phyloP scores from a whole-genome alignment of 129 eudicot genomes.

The Centrapalus pauciflorus region DNA sequence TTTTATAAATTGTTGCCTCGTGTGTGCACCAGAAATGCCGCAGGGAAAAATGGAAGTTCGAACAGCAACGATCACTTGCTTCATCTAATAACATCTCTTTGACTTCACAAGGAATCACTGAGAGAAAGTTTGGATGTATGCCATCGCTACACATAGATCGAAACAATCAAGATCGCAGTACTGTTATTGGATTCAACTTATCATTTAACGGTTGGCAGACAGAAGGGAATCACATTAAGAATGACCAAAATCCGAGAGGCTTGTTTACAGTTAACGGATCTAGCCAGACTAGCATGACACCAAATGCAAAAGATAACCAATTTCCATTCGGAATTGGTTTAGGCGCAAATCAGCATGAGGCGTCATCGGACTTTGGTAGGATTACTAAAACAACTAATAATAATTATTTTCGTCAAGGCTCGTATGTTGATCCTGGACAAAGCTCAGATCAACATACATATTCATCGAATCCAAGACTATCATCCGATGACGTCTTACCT shows the following conservation, averaged over 20 bases:
- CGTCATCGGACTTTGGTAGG: conserved; percentile 4
- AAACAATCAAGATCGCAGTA: neutral
- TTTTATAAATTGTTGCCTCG: neutral
- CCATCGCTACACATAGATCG: conserved; percentile 1
- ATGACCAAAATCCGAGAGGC: neutral
- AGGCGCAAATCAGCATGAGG: neutral
- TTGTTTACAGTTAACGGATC: neutral
- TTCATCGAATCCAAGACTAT: neutral
- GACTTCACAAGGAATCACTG: neutral
- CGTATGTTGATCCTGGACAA: conserved; percentile 6
- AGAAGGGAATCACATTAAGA: conserved; percentile 11
- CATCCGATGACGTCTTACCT: conserved; percentile 13
- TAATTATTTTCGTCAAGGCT: neutral
- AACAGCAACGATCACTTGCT: neutral
- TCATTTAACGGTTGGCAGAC: conserved; percentile 19
- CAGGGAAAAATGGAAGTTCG: neutral
- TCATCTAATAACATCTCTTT: neutral
- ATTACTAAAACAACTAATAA: neutral
- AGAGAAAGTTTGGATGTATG: conserved; percentile 18
- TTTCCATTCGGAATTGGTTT: conserved; percentile 7
- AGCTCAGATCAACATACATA: neutral
- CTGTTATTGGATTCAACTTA: neutral
- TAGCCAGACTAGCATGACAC: neutral
- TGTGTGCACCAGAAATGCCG: conserved; percentile 30
- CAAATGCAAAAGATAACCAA: neutral